Evolutionary conservation across 345 rosid genomes (phyloP).

Genomic region (Angophora floribunda): DNA sequence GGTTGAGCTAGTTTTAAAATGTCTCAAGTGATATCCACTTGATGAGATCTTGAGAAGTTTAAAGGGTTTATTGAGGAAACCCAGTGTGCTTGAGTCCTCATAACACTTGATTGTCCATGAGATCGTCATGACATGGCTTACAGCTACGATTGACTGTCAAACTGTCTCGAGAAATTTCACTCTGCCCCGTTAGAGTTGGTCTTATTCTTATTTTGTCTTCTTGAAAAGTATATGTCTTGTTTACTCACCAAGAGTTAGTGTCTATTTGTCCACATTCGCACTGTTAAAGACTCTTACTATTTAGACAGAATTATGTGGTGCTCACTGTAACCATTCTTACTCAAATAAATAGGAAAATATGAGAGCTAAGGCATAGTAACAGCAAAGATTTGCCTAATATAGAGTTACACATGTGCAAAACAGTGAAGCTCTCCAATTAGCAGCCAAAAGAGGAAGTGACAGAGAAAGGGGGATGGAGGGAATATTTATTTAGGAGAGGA

Average conservation of each 20-base stretch:
- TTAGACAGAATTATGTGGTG: neutral
- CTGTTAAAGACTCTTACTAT: neutral
- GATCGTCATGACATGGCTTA: neutral
- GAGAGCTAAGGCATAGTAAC: neutral
- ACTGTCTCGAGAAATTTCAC: neutral
- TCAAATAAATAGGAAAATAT: neutral
- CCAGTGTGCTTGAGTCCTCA: neutral
- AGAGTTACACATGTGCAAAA: neutral
- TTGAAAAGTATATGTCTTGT: neutral
- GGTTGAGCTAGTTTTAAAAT: neutral
- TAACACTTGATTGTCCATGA: neutral
- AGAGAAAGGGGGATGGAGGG: neutral
- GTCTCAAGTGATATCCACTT: neutral
- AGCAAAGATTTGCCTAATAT: neutral
- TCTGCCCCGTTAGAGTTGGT: neutral
- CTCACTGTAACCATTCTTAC: neutral
- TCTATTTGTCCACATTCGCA: neutral
- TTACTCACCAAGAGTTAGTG: neutral
- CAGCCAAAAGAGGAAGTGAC: neutral
- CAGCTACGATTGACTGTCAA: neutral
- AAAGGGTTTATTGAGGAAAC: neutral
- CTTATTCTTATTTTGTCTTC: neutral
- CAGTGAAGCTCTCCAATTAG: neutral
- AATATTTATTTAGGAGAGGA: neutral
- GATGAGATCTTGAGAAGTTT: neutral